A percentile compares a stretch with the other conserved stretches of the same genome.
Evolutionary conservation across 495 filamentous ascomycete species (phyloP).

Genomic region (Podospora didyma): DNA sequence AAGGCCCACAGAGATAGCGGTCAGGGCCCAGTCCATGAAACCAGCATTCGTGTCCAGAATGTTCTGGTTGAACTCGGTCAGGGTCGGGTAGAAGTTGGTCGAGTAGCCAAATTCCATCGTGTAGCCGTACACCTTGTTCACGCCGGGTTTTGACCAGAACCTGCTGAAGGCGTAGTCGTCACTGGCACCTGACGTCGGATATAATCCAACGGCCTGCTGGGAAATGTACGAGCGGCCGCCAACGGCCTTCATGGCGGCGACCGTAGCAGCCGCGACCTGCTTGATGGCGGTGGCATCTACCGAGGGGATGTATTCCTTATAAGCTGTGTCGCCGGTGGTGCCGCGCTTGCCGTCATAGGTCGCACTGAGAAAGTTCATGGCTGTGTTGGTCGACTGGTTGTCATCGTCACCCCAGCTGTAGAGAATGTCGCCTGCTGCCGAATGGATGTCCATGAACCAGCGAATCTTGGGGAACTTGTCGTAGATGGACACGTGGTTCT

Average conservation of each 20-base stretch:
- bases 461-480: conserved; percentile 34
- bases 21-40: conserved; percentile 33
- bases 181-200: conserved; percentile 32
- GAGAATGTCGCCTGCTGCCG: conserved; percentile 32
- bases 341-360: conserved; percentile 36
- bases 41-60: conserved; percentile 34
- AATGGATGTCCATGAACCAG: conserved; percentile 44
- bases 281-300: conserved; percentile 20
- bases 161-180: conserved; percentile 36
- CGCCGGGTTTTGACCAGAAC: conserved; percentile 19
- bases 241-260: conserved; percentile 25
- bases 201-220: conserved; percentile 29
- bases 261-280: conserved; percentile 21
- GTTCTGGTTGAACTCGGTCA: conserved; percentile 28
- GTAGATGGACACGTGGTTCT: conserved; percentile 32
- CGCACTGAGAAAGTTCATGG: conserved; percentile 34
- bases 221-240: conserved; percentile 25
- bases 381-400: conserved; percentile 25
- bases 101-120: conserved; percentile 41
- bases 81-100: conserved; percentile 38
- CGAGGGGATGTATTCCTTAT: conserved; percentile 33
- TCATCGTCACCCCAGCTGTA: conserved; percentile 41
- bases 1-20: conserved; percentile 11
- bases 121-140: conserved; percentile 34
- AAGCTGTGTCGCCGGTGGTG: conserved; percentile 24